Evolutionary conservation across 805 yeast species (phyloP), one percentile per base, ranked within the genome.

Genomic region (Nematodospora valgi): DNA sequence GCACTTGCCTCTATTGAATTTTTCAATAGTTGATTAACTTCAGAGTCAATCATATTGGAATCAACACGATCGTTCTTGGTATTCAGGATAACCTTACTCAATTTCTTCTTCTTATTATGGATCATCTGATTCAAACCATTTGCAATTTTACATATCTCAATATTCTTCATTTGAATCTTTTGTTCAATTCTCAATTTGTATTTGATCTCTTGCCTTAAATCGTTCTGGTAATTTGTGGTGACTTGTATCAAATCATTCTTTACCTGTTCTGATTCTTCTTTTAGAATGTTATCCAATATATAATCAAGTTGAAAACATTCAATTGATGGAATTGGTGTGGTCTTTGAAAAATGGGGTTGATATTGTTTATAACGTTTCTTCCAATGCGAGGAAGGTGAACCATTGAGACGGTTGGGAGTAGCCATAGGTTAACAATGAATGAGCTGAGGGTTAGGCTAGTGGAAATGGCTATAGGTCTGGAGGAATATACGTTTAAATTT

Each of bases 151-250:
- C 62, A 59, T 10, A 65, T 52, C 24, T 51, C 52, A 17, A 65
- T 59, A 44, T 67, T 67, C 37, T 62, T 62, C 39, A 52, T 54
- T 45, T 67, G 73, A 27, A 68, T 55, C 38, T 52, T 54, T 46
- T 66, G 71, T 43, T 68, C 72, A 10, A 58, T 46, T 7, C 61
- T 46, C 29, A 68, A 43, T 27, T 59, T 58, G 18, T 42, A 41
- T 36, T 61, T 51, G 27, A 66, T 56, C 32, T 64, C 69, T 23
- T 41, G 43, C 38, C 58, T 48, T 34, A 68, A 50, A 37, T 68
- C 73, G 18, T 48, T 42, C 39, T 64, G 65, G 40, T 64, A 68
- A 30, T 56, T 56, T 14, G 46, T 18, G 5, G 60, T 44, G 5
- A 59, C 64, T 14, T 43, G 40, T 18, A 58, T 31, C 12, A 65